phyloP scores from a whole-genome alignment of 2,329 filamentous ascomycete genomes.

The Pseudogymnoascus sp. region DNA sequence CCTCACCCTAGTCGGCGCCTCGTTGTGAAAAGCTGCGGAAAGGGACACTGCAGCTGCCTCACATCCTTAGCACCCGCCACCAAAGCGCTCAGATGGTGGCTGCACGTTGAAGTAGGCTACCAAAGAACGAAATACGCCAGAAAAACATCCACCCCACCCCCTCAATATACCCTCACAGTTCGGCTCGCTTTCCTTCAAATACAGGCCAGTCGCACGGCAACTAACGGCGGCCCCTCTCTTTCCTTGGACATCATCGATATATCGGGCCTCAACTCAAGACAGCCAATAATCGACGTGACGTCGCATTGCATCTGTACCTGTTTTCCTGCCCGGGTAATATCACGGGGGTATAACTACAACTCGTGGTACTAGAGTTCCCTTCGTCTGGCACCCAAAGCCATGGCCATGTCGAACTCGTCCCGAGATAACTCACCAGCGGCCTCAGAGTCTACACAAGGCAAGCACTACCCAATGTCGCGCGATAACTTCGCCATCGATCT shows the following conservation, averaged over 20 bases:
- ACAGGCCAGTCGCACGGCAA: constrained; percentile 6
- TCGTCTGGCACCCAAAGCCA: neutral
- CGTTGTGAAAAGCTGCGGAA: neutral
- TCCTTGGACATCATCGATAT: constrained; percentile 2
- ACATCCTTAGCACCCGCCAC: neutral
- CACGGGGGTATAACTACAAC: neutral
- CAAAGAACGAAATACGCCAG: constrained; percentile 2
- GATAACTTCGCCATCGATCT: constrained; percentile 27
- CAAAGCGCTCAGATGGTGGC: neutral
- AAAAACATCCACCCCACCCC: constrained; percentile 3
- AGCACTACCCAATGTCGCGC: constrained; percentile 26
- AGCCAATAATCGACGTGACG: constrained; percentile 4
- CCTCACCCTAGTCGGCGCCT: neutral
- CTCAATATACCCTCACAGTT: neutral
- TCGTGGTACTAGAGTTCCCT: neutral
- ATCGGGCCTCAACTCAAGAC: neutral
- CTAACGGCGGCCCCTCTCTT: constrained; percentile 6
- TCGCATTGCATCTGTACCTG: neutral
- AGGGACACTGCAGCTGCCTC: neutral
- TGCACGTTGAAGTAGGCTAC: constrained; percentile 5
- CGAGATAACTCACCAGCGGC: constrained; percentile 24
- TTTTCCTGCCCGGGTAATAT: neutral
- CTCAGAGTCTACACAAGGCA: constrained; percentile 21
- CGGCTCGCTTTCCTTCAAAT: constrained; percentile 2
- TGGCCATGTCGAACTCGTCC: constrained; percentile 27